phyloP scores from a whole-genome alignment of 163 green algal species.

The Scenedesmus sp. region DNA sequence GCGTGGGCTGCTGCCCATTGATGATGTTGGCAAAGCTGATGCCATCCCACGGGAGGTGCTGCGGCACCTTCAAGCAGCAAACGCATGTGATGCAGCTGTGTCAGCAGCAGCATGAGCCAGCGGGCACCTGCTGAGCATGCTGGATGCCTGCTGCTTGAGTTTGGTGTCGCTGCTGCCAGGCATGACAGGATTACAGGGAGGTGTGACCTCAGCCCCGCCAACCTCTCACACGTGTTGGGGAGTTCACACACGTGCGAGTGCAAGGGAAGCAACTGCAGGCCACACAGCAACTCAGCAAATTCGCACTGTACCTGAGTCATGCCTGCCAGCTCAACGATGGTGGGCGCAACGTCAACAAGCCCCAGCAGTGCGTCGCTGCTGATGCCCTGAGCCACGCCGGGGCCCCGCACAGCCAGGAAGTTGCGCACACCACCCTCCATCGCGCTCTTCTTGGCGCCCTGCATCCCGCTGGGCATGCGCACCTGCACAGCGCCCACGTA shows the following conservation, averaged over 20 bases:
- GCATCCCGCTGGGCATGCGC: constrained; percentile 54
- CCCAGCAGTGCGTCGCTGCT: not conserved
- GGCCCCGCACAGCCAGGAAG: constrained; percentile 38
- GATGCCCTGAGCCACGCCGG: constrained; percentile 29
- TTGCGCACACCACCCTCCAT: constrained; percentile 48
- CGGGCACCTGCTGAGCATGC: no score
- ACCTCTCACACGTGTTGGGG: no score
- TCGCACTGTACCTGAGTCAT: not conserved
- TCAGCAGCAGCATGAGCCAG: not conserved
- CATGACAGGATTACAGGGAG: no score
- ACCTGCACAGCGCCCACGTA: not conserved
- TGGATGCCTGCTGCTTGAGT: no score
- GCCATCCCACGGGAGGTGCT: constrained; percentile 5
- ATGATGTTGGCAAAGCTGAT: constrained; percentile 50
- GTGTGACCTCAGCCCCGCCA: no score
- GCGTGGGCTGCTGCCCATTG: not conserved
- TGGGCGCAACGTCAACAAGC: constrained; percentile 39
- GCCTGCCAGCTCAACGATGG: constrained; percentile 36
- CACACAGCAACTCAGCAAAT: no score
- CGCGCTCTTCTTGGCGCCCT: constrained; percentile 26
- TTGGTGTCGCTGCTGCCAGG: not conserved
- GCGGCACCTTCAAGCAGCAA: not conserved
- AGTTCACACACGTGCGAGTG: no score
- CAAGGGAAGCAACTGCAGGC: no score
- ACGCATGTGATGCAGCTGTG: not conserved